Evolutionary conservation across 352 stramenopile species (phyloP), one percentile per base, ranked within the genome.

Genomic region (Globisporangium ultimum): DNA sequence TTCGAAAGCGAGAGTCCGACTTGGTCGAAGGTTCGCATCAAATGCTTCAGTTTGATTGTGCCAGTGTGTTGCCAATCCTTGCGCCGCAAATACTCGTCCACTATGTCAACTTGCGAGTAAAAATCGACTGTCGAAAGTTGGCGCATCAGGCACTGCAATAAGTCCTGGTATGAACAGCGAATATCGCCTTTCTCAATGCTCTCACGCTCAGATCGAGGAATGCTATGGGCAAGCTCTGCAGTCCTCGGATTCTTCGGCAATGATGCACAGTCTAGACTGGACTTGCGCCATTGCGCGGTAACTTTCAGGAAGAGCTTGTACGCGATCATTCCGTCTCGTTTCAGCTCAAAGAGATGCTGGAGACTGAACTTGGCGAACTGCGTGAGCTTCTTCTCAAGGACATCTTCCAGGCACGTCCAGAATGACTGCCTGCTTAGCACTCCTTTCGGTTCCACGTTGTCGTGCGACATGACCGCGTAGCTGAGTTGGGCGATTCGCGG

Each of bases 261-360:
- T 38, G 24, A 12, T 6, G 20, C 14, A 11, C 13, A 11, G 6
- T 32, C 48, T 48, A 12, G 22, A n/a, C 15, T 13, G 12, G 17
- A 14, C 34, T 57, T 58, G 20, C 53, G 63, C 77, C 75, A 87
- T 52, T 89, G 81, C 10, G 76, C 80, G 15, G 91, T 76, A 0
- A 81, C 76, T 54, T 91, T 91, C 18, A 94, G 58, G 28, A 91
- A 91, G 1, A 94, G 63, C 45, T 80, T 83, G 56, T 81, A 91
- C 5, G 84, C 84, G 36, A 94, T 77, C 40, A 66, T 63, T 2
- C 68, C 71, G 49, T 87, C 62, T 0, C 80, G 71, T 42, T 74
- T 72, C 9, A 91, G 76, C 57, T 92, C 82, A 50, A 94, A 94
- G 49, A 94, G 68, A 58, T 86, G 71, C 36, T 77, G 63, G 2